Evolutionary conservation across 2,329 filamentous ascomycete genomes (phyloP).

Genomic region (Nemania sp.): DNA sequence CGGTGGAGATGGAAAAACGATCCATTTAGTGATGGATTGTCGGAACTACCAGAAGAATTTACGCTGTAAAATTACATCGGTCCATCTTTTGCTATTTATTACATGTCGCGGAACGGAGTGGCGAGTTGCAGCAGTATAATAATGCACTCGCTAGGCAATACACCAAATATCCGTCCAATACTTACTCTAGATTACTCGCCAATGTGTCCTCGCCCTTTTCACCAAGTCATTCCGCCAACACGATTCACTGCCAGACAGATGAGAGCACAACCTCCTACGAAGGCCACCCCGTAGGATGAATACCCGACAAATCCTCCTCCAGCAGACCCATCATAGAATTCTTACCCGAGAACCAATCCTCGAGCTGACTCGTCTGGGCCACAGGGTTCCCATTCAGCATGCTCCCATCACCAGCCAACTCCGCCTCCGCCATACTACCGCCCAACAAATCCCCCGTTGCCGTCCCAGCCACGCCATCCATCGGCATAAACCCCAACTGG

Average conservation of each 20-base stretch:
- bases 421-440: background rate
- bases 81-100: conserved; percentile 5
- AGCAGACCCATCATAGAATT: conserved; percentile 41
- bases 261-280: conserved; percentile 11
- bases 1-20: too few relatives aligned
- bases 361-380: conserved; percentile 37
- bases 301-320: conserved; percentile 40
- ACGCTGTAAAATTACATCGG: too few relatives aligned
- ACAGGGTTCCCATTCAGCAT: conserved; percentile 24
- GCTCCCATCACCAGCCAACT: background rate
- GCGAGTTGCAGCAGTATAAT: conserved; percentile 6
- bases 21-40: too few relatives aligned
- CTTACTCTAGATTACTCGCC: too few relatives aligned
- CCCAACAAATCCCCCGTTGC: conserved; percentile 15
- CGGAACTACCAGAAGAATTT: too few relatives aligned
- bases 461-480: conserved; percentile 11
- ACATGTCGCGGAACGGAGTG: conserved; percentile 1
- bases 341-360: conserved; percentile 42
- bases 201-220: too few relatives aligned
- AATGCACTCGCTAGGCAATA: background rate
- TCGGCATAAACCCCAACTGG: conserved; percentile 41
- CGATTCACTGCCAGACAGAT: background rate
- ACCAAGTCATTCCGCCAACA: background rate
- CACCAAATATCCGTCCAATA: background rate
- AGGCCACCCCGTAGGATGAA: conserved; percentile 34